Base-by-base conservation (phyloP, 495 filamentous ascomycete genomes). In the Cairneyella variabilis region DNA sequence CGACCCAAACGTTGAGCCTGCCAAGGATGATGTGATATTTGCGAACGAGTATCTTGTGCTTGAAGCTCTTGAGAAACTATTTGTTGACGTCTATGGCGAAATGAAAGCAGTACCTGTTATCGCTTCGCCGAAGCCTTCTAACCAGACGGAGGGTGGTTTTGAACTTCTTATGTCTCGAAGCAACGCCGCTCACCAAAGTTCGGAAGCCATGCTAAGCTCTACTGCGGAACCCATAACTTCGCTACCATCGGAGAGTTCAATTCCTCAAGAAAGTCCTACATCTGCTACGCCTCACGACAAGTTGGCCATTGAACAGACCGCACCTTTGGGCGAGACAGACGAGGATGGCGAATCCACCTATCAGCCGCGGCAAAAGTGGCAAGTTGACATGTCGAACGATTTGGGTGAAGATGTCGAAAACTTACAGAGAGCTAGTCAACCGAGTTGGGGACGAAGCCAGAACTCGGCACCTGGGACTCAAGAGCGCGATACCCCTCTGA, bases 1-100 rank as follows among this genome's bases (percentile, higher is more conserved):
- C 56, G 92, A 97, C 71, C 76, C 80, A 2, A 97, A 96, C 60
- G 76, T 97, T 47, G 91, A 97, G 61, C 91, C 91, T 0, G 79
- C 85, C 0, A 98, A 98, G 64, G 87, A 97, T 56, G 85, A 96
- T 65, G 79, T 97, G 2, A 48, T 96, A 0, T 96, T 98, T 62
- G 71, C 76, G 23, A 71, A 93, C 38, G 72, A 82, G 25, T 46
- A 17, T 40, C 23, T 59, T 17, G 28, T 65, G 1, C 25, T 65
- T 3, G 59, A 65, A 3, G 54, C 76, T 3, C 73, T 84, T 2
- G 78, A 85, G 41, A 59, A 60, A 0, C 63, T 89, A 2, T 81
- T 92, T 10, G 59, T 44, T 21, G 45, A 48, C 10, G 22, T 61
- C 3, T 64, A 64, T 51, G 58, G 58, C 14, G 49, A 57, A 17